Conservation (phyloP, 768 basidiomycete species). For the Boletus vermiculosoides region DNA sequence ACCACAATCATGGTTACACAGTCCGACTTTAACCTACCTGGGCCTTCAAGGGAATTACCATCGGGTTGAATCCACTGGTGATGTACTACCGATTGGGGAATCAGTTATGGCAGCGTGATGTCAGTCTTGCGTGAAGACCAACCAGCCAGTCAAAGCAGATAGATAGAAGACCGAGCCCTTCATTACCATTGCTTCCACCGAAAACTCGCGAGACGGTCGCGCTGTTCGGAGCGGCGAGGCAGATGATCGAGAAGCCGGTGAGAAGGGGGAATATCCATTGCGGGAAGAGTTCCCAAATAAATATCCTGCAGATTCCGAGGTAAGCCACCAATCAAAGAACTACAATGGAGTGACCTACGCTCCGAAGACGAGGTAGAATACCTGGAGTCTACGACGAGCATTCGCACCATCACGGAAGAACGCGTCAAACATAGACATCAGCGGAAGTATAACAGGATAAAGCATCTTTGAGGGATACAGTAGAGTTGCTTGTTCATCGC, state of each 20-base stretch:
- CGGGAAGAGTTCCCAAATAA: conserved; percentile 29
- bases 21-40: conserved; percentile 29
- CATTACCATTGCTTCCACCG: conserved; percentile 61
- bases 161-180: conserved; percentile 59
- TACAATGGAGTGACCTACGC: conserved; percentile 34
- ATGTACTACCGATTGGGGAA: not conserved
- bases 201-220: conserved; percentile 54
- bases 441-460: conserved; percentile 34
- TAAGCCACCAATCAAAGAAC: not conserved
- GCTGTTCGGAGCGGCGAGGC: conserved; percentile 53
- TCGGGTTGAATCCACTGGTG: conserved; percentile 38
- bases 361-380: conserved; percentile 25
- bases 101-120: not conserved
- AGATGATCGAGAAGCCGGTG: conserved; percentile 61
- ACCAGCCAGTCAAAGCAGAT: conserved; percentile 62
- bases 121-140: conserved; percentile 13
- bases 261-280: conserved; percentile 53
- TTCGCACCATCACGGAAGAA: conserved; percentile 43
- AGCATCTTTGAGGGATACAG: conserved; percentile 49
- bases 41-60: conserved; percentile 54
- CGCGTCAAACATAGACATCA: conserved; percentile 28
- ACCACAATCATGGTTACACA: not conserved
- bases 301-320: conserved; percentile 30
- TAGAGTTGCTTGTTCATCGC: conserved; percentile 15
- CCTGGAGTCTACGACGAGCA: conserved; percentile 41